These are phyloP conservation scores for Drosera capensis DNA, from an alignment of 148 eudicot genomes.

Conservation along the genomic window DNA sequence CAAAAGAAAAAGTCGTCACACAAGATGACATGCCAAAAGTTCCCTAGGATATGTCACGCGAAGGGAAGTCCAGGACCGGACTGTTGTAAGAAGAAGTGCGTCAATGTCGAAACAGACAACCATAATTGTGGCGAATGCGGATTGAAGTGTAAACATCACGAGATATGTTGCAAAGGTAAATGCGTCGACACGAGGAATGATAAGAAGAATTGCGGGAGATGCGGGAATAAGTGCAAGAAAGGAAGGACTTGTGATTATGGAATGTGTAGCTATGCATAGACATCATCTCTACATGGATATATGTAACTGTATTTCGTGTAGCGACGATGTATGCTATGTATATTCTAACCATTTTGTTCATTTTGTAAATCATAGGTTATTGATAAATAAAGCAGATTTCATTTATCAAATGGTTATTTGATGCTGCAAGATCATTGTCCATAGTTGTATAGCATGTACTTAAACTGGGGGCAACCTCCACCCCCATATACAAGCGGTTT, in stretches of 20 bases:
- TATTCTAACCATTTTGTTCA: no score
- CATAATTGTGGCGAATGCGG: conserved; percentile 62
- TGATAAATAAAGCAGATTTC: no score
- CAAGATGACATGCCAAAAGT: background rate
- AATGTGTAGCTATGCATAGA: conserved; percentile 54
- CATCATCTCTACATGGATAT: no score
- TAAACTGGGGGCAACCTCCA: no score
- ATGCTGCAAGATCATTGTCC: no score
- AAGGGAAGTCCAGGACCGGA: conserved; percentile 39
- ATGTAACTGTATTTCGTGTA: no score
- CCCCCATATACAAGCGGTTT: no score
- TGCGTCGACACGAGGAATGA: conserved; percentile 31
- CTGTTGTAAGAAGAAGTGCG: conserved; percentile 54
- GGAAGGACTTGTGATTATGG: conserved; percentile 36
- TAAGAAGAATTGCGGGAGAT: conserved; percentile 41
- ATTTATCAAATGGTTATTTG: no score
- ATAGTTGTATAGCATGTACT: no score
- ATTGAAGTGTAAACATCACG: conserved; percentile 31
- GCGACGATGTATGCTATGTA: no score
- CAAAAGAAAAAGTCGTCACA: background rate
- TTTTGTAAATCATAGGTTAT: no score
- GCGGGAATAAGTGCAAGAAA: conserved; percentile 34
- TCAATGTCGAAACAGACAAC: conserved; percentile 29
- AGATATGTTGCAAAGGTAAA: conserved; percentile 43
- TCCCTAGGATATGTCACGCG: background rate